Conservation (phyloP, 106 monocot species). For the Acorus gramineus region DNA sequence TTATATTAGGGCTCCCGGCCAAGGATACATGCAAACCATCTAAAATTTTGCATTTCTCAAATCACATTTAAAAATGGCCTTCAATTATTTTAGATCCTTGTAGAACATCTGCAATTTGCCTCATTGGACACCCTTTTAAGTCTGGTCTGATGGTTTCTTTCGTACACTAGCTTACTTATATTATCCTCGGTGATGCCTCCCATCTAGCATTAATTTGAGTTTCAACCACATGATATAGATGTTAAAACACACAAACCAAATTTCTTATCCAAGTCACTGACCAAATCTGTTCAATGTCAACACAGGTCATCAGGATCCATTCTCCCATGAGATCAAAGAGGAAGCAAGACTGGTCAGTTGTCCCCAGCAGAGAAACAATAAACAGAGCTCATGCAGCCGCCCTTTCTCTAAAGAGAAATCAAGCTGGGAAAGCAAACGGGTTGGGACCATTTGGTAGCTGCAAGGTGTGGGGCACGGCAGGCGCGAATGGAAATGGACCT, state of each 20-base stretch:
- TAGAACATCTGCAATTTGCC: no score
- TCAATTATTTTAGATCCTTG: no score
- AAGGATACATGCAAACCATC: no score
- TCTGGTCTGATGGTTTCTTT: background rate
- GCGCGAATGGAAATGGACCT: constrained; percentile 12
- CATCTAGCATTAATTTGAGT: no score
- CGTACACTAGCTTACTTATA: background rate
- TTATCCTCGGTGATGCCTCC: background rate
- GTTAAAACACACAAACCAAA: no score
- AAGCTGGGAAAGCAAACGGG: constrained; percentile 17
- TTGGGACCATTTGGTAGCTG: constrained; percentile 67
- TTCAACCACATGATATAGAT: no score
- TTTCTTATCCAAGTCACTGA: no score
- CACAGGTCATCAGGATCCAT: constrained; percentile 84
- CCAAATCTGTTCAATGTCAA: no score
- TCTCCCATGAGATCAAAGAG: constrained; percentile 82
- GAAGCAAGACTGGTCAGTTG: constrained; percentile 70
- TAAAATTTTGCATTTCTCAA: no score
- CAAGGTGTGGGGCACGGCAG: constrained; percentile 76
- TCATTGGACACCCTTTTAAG: no score
- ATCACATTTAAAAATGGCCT: no score
- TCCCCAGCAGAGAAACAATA: constrained; percentile 66
- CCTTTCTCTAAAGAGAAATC: constrained; percentile 46
- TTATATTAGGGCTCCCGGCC: no score
- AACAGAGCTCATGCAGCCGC: constrained; percentile 65